These are phyloP conservation scores for Exophiala lecanii-corni DNA, from an alignment of 2,329 filamentous ascomycete genomes.

Conservation along the genomic window DNA sequence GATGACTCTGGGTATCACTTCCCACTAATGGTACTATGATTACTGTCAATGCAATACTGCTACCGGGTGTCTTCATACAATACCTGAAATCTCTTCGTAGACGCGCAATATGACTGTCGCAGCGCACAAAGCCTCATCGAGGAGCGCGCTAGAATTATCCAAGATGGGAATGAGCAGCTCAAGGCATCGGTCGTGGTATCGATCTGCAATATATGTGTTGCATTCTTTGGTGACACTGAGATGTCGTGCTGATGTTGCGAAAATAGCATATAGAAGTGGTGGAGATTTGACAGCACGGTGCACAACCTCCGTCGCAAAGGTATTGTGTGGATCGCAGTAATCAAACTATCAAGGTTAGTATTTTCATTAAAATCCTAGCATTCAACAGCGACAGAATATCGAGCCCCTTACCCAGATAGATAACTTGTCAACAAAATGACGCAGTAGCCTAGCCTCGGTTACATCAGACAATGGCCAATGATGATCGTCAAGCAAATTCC, in stretches of 20 bases:
- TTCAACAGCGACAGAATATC: too few species aligned
- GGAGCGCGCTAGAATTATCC: conserved; percentile 36
- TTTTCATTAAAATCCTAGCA: too few species aligned
- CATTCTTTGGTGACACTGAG: conserved; percentile 37
- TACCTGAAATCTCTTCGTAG: conserved; percentile 31
- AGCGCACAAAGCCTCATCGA: conserved; percentile 38
- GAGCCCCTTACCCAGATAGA: too few species aligned
- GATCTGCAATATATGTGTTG: conserved; percentile 39
- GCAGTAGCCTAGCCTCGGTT: too few species aligned
- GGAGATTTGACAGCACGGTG: conserved; percentile 25
- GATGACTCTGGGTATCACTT: background rate
- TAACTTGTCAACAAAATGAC: too few species aligned
- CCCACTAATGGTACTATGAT: background rate
- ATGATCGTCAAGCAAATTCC: too few species aligned
- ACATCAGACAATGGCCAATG: too few species aligned
- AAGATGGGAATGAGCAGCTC: conserved; percentile 38
- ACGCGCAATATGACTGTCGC: conserved; percentile 39
- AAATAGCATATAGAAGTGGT: conserved; percentile 39
- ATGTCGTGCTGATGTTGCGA: conserved; percentile 40
- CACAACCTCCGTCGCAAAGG: conserved; percentile 29
- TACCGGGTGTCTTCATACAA: background rate
- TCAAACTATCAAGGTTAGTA: too few species aligned
- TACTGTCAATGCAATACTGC: background rate
- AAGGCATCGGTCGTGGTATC: conserved; percentile 40
- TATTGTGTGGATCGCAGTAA: conserved; percentile 27